Conservation (phyloP, 768 basidiomycete genomes). For the Lentinus tigrinus region DNA sequence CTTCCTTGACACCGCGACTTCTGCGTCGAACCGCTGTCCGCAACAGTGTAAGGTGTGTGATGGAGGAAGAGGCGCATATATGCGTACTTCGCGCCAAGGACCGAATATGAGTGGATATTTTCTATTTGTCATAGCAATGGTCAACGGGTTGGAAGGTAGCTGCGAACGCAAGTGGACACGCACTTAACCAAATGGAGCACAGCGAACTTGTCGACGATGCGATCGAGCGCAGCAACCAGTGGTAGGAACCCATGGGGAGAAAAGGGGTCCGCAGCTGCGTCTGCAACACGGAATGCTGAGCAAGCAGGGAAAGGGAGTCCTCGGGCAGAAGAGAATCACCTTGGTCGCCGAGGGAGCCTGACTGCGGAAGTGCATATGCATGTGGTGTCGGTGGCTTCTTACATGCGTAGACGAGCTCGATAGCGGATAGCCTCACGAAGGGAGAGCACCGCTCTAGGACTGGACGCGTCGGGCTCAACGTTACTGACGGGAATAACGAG, state of each 20-base stretch:
- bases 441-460: constrained; percentile 27
- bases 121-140: constrained; percentile 35
- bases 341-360: neutral
- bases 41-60: neutral
- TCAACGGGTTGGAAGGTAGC: constrained; percentile 3
- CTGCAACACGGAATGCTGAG: neutral
- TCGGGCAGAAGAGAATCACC: neutral
- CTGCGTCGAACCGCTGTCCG: constrained; percentile 55
- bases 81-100: constrained; percentile 55
- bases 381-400: constrained; percentile 13
- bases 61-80: constrained; percentile 8
- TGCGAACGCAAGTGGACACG: constrained; percentile 12
- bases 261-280: constrained; percentile 45
- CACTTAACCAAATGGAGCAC: constrained; percentile 61
- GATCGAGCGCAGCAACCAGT: constrained; percentile 49
- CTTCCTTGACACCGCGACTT: constrained; percentile 46
- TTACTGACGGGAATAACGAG: constrained; percentile 31
- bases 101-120: constrained; percentile 81
- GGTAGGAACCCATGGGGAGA: constrained; percentile 55
- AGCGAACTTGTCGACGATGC: constrained; percentile 52
- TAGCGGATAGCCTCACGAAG: constrained; percentile 32
- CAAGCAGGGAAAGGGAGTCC: neutral
- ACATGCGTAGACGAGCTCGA: constrained; percentile 45
- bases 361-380: neutral
- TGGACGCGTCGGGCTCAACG: constrained; percentile 38